These are phyloP conservation scores for Durusdinium trenchii DNA, from an alignment of 73 alveolate genomes.

Conservation along the genomic window DNA sequence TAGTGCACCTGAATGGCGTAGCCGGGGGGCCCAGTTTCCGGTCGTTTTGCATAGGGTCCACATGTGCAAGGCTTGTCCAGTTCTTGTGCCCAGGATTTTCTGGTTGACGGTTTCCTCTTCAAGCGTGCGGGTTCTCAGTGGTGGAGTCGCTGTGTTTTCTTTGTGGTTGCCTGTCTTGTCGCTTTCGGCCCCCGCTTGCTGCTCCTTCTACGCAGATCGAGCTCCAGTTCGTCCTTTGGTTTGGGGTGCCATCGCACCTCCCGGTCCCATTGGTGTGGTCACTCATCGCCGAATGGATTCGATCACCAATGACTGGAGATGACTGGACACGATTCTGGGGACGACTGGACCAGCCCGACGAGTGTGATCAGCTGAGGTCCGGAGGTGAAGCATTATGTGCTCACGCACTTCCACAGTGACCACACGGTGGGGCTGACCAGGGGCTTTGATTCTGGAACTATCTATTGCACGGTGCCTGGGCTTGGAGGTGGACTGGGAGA, in stretches of 20 bases:
- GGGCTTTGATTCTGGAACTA: slow-evolving; percentile 33
- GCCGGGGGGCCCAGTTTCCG: background rate
- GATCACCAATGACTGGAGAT: background rate
- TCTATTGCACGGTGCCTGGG: slow-evolving; percentile 47
- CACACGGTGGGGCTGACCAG: slow-evolving; percentile 87
- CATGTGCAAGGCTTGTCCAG: background rate
- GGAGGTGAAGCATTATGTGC: slow-evolving; percentile 73
- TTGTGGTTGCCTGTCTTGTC: background rate
- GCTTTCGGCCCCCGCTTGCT: background rate
- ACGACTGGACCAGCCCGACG: too few relatives aligned
- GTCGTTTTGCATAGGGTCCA: background rate
- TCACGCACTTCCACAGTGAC: slow-evolving; percentile 87
- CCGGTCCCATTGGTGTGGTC: too few relatives aligned
- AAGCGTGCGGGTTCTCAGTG: slow-evolving; percentile 56
- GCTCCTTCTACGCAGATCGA: background rate
- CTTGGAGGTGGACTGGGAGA: background rate
- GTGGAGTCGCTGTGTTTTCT: background rate
- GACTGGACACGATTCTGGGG: too few relatives aligned
- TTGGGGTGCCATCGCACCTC: too few relatives aligned
- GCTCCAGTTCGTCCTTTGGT: background rate
- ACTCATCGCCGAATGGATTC: background rate
- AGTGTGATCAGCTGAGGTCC: background rate
- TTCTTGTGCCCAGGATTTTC: background rate
- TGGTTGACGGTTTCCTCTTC: slow-evolving; percentile 76
- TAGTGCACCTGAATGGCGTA: slow-evolving; percentile 31